Evolutionary conservation across 768 basidiomycete species (phyloP).

Genomic region (Phaeotremella fagi): DNA sequence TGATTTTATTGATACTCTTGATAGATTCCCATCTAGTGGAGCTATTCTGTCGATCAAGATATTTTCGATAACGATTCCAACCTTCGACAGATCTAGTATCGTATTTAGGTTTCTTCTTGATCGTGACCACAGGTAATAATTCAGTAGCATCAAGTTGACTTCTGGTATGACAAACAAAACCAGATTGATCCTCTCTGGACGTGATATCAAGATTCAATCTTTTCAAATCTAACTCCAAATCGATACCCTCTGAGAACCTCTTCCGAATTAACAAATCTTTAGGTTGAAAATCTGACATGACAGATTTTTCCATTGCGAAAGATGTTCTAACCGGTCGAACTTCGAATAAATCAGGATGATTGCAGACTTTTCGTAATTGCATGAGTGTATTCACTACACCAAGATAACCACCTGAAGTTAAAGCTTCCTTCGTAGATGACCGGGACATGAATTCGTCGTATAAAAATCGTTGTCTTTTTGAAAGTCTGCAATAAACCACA

Average conservation of each 20-base stretch:
- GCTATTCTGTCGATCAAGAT: conserved; percentile 54
- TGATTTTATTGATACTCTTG: conserved; percentile 66
- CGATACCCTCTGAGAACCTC: conserved; percentile 51
- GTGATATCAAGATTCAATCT: conserved; percentile 59
- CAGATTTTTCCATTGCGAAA: conserved; percentile 50
- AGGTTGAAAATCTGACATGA: conserved; percentile 48
- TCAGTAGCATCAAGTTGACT: conserved; percentile 37
- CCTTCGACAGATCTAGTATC: conserved; percentile 73
- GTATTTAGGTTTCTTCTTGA: conserved; percentile 54
- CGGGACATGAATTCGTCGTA: conserved; percentile 96
- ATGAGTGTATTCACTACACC: conserved; percentile 52
- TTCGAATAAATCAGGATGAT: conserved; percentile 51
- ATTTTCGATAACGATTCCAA: conserved; percentile 57
- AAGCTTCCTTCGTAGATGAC: conserved; percentile 71
- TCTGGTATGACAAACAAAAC: conserved; percentile 21
- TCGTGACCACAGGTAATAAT: conserved; percentile 32
- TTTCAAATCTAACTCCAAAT: conserved; percentile 61
- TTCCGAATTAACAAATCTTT: conserved; percentile 47
- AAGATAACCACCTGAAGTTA: conserved; percentile 65
- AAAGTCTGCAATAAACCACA: conserved; percentile 77
- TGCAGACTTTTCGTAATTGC: conserved; percentile 52
- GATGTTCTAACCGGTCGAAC: conserved; percentile 51
- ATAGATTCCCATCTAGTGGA: conserved; percentile 66
- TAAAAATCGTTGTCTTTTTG: conserved; percentile 86
- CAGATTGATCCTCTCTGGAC: conserved; percentile 55